Conservation (phyloP, 495 filamentous ascomycete species). For the Xeromyces bisporus region DNA sequence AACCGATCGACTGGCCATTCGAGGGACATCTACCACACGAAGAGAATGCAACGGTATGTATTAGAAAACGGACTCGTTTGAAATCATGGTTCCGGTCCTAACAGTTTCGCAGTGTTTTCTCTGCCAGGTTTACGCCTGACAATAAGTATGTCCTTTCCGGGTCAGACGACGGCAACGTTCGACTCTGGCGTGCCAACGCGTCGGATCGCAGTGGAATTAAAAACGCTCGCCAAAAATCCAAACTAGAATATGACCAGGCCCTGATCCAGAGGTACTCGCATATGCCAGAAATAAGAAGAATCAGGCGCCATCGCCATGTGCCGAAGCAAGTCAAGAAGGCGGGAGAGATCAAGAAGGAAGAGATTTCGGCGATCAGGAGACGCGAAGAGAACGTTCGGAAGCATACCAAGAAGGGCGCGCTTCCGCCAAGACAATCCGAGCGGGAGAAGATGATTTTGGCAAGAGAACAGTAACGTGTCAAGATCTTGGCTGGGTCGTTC, state of each 20-base stretch:
- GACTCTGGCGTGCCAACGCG: constrained; percentile 84
- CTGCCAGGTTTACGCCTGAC: constrained; percentile 67
- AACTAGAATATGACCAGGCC: constrained; percentile 82
- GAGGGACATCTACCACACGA: constrained; percentile 90
- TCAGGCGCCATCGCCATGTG: constrained; percentile 76
- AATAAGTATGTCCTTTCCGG: constrained; percentile 74
- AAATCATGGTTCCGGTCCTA: no score
- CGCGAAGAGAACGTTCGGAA: constrained; percentile 87
- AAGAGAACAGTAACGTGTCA: constrained; percentile 42
- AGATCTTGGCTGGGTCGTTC: no score
- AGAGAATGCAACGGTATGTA: constrained; percentile 71
- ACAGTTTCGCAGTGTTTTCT: constrained; percentile 66
- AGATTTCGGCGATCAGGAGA: constrained; percentile 71
- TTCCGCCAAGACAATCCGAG: constrained; percentile 57
- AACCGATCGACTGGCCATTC: constrained; percentile 64
- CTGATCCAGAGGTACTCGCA: constrained; percentile 73
- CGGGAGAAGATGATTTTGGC: constrained; percentile 86
- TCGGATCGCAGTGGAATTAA: constrained; percentile 73
- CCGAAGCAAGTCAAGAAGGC: constrained; percentile 96
- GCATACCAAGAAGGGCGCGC: constrained; percentile 60
- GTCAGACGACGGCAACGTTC: constrained; percentile 83
- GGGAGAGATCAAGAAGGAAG: constrained; percentile 85
- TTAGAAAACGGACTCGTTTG: no score
- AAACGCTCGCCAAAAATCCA: constrained; percentile 61
- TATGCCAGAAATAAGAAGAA: constrained; percentile 90